Evolutionary conservation across 768 basidiomycete species (phyloP), one percentile per base, ranked within the genome.

Genomic region (Lyophyllum semitale): DNA sequence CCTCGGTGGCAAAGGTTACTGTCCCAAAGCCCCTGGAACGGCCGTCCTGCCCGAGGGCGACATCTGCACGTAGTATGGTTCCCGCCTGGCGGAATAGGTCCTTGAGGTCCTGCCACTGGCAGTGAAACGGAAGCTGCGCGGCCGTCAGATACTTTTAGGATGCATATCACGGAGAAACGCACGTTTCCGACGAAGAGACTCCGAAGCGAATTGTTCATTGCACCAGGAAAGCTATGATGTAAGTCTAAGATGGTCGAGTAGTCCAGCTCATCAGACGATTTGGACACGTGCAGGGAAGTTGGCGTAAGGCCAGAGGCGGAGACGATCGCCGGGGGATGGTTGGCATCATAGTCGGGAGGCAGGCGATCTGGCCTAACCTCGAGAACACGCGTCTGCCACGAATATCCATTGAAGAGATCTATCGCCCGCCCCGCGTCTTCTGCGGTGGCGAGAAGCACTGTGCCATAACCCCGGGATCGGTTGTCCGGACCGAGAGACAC

Each of bases 71-170:
- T 32, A 94, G 75, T 51, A 98, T 89, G 18, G 89, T 86, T 17
- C 96, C 95, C 1, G 92, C 93, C 59, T 91, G 86, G 25, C 95
- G 84, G 67, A 98, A 96, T 4, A 98, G 80, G 71, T 98, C 95
- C 71, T 98, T 98, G 41, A 99, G 80, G 67, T 98, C 96, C 71
- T 98, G 96, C 96, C 96, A 99, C 73, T 95, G 93, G 62, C 88
- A 89, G 63, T 95, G 93, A 72, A 94, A 95, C 0, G 93, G 93
- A 15, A 95, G 82, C 92, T 94, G 59, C 6, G 33, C 30, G 51
- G 56, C 30, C 63, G 53, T 65, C 63, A 53, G 32, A 17, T 48
- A 51, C 26, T 54, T 12, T 13, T 13, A 2, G 37, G 9, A 9
- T 27, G 17, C 8, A 20, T 15, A n/a, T 48, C 29, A 54, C 32